Conservation (phyloP, 2,329 filamentous ascomycete genomes). For the Penicillium sp. region DNA sequence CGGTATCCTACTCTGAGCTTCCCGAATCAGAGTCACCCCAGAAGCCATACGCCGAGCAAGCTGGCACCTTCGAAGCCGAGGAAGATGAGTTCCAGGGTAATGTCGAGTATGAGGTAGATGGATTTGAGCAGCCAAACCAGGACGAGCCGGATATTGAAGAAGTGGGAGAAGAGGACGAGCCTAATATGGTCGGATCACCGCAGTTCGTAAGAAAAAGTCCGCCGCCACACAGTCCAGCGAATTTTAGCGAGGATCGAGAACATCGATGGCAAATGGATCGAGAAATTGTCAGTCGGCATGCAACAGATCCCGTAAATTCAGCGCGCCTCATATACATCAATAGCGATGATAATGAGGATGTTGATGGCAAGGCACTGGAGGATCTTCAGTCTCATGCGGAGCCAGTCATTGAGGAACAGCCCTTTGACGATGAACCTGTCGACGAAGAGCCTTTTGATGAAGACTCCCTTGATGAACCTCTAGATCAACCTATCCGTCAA, state of each 20-base stretch:
- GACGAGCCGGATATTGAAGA: conserved; percentile 6
- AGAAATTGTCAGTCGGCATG: conserved; percentile 46
- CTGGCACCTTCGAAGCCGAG: not conserved
- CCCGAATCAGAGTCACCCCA: conserved; percentile 6
- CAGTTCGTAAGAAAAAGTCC: not conserved
- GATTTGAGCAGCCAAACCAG: not conserved
- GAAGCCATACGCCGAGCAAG: conserved; percentile 1
- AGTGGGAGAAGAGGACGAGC: conserved; percentile 8
- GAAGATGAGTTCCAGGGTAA: conserved; percentile 20
- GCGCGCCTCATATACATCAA: conserved; percentile 48
- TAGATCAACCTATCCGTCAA: not conserved
- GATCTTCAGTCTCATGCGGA: conserved; percentile 2
- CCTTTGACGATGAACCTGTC: not conserved
- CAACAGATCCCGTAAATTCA: conserved; percentile 40
- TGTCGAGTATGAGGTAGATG: not conserved
- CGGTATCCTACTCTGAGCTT: conserved; percentile 18
- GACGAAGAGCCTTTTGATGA: conserved; percentile 3
- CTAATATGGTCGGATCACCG: conserved; percentile 2
- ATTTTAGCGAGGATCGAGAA: conserved; percentile 16
- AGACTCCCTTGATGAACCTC: not conserved
- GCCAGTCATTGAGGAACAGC: not conserved
- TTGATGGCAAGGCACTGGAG: conserved; percentile 6
- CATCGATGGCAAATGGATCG: conserved; percentile 40
- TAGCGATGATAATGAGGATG: conserved; percentile 34
- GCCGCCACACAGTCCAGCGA: not conserved